Evolutionary conservation across 257 asterid genomes (phyloP).

Genomic region (Verbena officinalis): DNA sequence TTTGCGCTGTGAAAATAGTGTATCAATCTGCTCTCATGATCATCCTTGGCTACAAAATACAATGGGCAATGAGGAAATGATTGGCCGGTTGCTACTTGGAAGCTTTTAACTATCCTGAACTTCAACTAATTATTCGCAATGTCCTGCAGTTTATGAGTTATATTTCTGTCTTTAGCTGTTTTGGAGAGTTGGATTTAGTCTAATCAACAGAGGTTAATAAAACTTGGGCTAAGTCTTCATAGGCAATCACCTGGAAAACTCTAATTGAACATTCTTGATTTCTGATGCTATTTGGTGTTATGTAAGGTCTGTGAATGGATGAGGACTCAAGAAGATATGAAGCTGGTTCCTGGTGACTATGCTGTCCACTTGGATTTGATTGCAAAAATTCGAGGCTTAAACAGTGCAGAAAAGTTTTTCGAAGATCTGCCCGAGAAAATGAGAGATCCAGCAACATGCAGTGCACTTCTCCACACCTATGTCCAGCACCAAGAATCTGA

Average conservation of each 20-base stretch:
- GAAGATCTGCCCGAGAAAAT: constrained; percentile 75
- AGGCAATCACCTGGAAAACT: background rate
- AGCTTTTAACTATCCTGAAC: too few relatives aligned
- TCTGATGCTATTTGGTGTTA: constrained; percentile 5
- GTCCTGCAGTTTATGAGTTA: background rate
- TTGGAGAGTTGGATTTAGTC: background rate
- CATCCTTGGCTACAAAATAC: too few relatives aligned
- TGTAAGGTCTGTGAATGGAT: constrained; percentile 94
- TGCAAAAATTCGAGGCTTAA: constrained; percentile 80
- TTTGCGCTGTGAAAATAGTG: too few relatives aligned
- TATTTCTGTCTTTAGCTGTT: background rate
- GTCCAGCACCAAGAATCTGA: constrained; percentile 57
- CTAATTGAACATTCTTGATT: background rate
- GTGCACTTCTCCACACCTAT: constrained; percentile 90
- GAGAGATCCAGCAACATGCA: constrained; percentile 75
- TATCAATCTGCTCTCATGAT: too few relatives aligned
- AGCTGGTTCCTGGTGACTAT: constrained; percentile 84
- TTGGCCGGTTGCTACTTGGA: too few relatives aligned
- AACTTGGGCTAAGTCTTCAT: too few relatives aligned
- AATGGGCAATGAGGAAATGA: too few relatives aligned
- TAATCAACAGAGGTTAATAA: background rate
- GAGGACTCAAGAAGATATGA: constrained; percentile 73
- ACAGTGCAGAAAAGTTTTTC: constrained; percentile 87
- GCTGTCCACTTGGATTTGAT: constrained; percentile 92
- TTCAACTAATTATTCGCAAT: background rate